These are phyloP conservation scores for Verbascum thapsus DNA, from an alignment of 257 asterid species.

Conservation along the genomic window DNA sequence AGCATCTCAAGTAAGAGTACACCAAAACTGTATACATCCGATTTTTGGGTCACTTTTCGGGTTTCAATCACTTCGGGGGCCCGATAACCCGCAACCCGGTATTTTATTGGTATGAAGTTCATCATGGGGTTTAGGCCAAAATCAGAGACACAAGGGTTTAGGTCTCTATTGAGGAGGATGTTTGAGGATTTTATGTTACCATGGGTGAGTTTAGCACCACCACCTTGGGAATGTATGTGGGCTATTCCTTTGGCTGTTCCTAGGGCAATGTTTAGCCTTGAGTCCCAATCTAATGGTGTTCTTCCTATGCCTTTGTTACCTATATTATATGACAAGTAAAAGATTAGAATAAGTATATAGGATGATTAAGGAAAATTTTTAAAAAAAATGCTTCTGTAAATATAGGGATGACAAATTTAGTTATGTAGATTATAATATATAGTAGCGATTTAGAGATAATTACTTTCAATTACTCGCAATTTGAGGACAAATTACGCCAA, in stretches of 20 bases:
- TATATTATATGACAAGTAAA: constrained; percentile 18
- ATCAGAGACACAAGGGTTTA: constrained; percentile 69
- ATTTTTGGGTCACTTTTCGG: constrained; percentile 60
- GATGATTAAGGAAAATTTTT: too few species aligned
- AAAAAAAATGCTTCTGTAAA: too few species aligned
- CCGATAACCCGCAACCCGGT: constrained; percentile 74
- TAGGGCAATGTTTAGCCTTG: constrained; percentile 70
- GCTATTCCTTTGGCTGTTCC: constrained; percentile 83
- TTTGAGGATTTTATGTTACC: constrained; percentile 92
- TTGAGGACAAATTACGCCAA: too few species aligned
- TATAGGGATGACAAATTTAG: too few species aligned
- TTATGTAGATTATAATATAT: too few species aligned
- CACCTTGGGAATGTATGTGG: constrained; percentile 73
- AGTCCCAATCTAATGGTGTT: constrained; percentile 68
- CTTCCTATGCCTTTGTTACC: constrained; percentile 60
- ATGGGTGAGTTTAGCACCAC: constrained; percentile 56
- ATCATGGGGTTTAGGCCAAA: constrained; percentile 64
- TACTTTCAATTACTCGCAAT: too few species aligned
- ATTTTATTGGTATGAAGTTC: constrained; percentile 50
- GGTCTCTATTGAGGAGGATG: constrained; percentile 57
- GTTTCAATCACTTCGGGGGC: constrained; percentile 92
- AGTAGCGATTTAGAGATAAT: too few species aligned
- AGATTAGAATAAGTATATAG: too few species aligned
- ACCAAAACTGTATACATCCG: constrained; percentile 93
- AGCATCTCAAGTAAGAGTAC: constrained; percentile 87